These are phyloP conservation scores for Linnemannia schmuckeri DNA, from an alignment of 192 early-diverging fungal species.

Conservation along the genomic window DNA sequence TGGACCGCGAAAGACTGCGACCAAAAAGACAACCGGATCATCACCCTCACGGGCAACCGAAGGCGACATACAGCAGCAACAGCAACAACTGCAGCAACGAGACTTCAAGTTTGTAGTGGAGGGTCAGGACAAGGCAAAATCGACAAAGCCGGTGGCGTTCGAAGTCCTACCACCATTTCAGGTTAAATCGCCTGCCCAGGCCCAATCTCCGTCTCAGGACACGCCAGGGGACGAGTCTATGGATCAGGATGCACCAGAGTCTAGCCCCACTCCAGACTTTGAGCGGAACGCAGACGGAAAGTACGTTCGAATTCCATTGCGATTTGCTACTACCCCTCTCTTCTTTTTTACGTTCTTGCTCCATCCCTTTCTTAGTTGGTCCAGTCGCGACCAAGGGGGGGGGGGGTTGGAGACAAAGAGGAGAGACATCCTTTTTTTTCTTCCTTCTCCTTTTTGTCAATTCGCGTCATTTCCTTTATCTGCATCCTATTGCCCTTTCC, in stretches of 20 bases:
- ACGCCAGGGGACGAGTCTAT: conserved; percentile 21
- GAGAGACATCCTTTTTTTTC: conserved; percentile 1
- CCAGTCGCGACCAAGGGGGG: background rate
- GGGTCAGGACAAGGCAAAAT: conserved; percentile 22
- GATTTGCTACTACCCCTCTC: background rate
- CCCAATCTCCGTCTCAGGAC: conserved; percentile 7
- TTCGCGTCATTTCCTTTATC: conserved; percentile 6
- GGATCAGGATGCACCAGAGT: conserved; percentile 30
- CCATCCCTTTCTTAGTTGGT: background rate
- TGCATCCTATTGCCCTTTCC: background rate
- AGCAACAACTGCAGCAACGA: conserved; percentile 3
- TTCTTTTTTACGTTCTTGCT: background rate
- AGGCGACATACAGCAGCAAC: background rate
- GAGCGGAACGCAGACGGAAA: conserved; percentile 50
- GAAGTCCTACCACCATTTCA: conserved; percentile 2
- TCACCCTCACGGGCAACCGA: background rate
- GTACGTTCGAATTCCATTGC: conserved; percentile 17
- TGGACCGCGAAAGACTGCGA: background rate
- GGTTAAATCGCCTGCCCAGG: background rate
- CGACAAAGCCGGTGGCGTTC: background rate
- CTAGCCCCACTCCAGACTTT: conserved; percentile 46
- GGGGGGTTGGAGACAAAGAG: background rate
- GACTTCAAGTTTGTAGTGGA: conserved; percentile 41
- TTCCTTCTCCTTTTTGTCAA: background rate
- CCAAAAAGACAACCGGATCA: conserved; percentile 12